Evolutionary conservation across 768 basidiomycete species (phyloP).

Genomic region (Sutorius australiensis): DNA sequence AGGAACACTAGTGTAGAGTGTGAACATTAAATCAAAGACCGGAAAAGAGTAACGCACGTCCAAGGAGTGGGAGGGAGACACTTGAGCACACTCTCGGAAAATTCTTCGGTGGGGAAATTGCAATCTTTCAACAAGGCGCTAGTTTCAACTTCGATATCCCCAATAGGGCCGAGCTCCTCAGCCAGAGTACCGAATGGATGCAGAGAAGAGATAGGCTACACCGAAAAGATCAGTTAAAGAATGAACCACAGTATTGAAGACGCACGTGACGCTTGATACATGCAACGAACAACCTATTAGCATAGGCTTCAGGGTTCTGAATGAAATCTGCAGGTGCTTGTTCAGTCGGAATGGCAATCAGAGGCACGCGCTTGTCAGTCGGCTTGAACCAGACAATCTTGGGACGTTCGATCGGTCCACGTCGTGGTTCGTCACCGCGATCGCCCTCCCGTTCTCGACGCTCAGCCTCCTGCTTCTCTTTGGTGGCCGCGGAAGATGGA

Average conservation of each 20-base stretch:
- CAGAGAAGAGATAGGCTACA: conserved; percentile 86
- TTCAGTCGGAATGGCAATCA: conserved; percentile 98
- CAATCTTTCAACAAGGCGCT: conserved; percentile 97
- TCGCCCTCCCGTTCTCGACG: conserved; percentile 96
- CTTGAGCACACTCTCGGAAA: conserved; percentile 90
- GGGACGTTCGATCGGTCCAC: conserved; percentile 78
- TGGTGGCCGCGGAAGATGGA: conserved; percentile 94
- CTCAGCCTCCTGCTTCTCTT: conserved; percentile 98
- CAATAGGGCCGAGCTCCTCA: conserved; percentile 96
- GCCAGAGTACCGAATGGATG: conserved; percentile 99
- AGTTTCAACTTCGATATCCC: conserved; percentile 98
- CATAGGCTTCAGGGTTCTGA: conserved; percentile 88
- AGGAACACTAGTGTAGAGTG: conserved; percentile 55
- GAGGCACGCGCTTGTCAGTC: conserved; percentile 96
- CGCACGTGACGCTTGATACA: conserved; percentile 97
- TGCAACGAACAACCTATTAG: conserved; percentile 89
- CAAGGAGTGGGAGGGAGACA: conserved; percentile 95
- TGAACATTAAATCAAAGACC: conserved; percentile 6
- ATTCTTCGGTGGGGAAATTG: conserved; percentile 98
- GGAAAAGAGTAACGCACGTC: conserved; percentile 51
- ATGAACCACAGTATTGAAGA: conserved; percentile 16
- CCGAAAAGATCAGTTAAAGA: conserved; percentile 17
- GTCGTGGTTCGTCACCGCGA: conserved; percentile 77
- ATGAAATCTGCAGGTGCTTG: conserved; percentile 97
- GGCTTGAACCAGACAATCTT: conserved; percentile 99